phyloP scores from a whole-genome alignment of 2,329 filamentous ascomycete species.

The Kalmusia sp. region DNA sequence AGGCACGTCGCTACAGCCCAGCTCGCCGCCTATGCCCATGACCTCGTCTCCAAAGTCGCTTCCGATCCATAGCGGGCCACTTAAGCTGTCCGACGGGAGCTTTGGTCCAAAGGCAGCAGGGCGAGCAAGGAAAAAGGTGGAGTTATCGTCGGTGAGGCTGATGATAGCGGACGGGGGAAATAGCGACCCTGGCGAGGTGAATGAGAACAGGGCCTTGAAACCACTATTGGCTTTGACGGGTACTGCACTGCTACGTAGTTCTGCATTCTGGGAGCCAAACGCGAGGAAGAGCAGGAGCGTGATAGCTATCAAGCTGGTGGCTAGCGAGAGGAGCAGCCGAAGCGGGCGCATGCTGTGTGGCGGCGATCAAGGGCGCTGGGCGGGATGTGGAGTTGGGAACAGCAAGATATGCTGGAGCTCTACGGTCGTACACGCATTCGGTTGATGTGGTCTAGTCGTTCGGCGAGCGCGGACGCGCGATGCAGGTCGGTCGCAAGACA shows the following conservation, averaged over 20 bases:
- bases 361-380: constrained; percentile 10
- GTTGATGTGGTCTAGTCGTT: constrained; percentile 13
- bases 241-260: constrained; percentile 18
- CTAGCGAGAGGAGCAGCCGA: constrained; percentile 50
- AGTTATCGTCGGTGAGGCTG: constrained; percentile 96
- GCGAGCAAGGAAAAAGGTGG: constrained; percentile 91
- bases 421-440: constrained; percentile 30
- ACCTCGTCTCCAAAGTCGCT: constrained; percentile 85
- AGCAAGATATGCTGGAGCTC: constrained; percentile 33
- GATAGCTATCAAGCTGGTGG: constrained; percentile 51
- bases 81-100: constrained; percentile 77
- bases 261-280: constrained; percentile 28
- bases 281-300: constrained; percentile 53
- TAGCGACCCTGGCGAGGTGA: constrained; percentile 74
- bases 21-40: constrained; percentile 74
- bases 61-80: constrained; percentile 91
- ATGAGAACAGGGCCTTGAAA: constrained; percentile 55
- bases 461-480: constrained; percentile 7
- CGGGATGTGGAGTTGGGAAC: constrained; percentile 14
- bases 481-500: constrained; percentile 12
- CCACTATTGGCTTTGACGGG: constrained; percentile 40
- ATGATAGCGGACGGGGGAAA: constrained; percentile 97
- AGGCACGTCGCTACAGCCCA: constrained; percentile 93
- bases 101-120: constrained; percentile 91
- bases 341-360: constrained; percentile 44